Base-by-base conservation (phyloP, 805 yeast genomes). In the Dipodascopsis uninucleata region DNA sequence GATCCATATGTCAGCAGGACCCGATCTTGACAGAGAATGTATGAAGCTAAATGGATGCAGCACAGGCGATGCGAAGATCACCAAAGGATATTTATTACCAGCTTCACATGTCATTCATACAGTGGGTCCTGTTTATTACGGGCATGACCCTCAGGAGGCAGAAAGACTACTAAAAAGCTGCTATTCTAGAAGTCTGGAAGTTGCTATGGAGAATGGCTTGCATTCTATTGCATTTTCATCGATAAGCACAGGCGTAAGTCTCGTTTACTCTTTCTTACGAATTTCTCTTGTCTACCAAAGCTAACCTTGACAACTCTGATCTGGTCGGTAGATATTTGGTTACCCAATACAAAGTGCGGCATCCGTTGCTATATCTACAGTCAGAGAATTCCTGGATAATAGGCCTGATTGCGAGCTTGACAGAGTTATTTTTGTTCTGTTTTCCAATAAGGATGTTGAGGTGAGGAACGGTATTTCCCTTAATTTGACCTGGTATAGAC, bases 41-140 rank as follows among this genome's bases (percentile, higher is more conserved):
- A 12, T 16, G 10, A 23, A 26, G 4, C 36, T 48, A n/a, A 35
- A 41, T 16, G 54, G 54, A 2, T 49, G 54, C 34, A 38, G 4
- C 3, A 49, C 54, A 16, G 53, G 54, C 22, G 54, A 49, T 26
- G 54, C 54, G 10, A 47, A 47, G 43, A 37, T 49, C 39, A 49
- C 54, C 22, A 14, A 14, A 14, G 54, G 42, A 9, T 41, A 34
- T 21, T 20, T 22, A 10, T 25, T 39, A 5, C 54, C 54, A 1
- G 36, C 52, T 2, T 33, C n/a, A 36, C 21, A 20, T 20, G 24
- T 49, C 28, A 41, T 49, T 2, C 54, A 47, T 25, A 41, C 53
- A 12, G 54, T 49, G 14, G 54, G 54, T 1, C 53, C 54, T 2
- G 45, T 49, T 1, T 49, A 42, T 35, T 18, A 14, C 20, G 25